Evolutionary conservation across 768 basidiomycete genomes (phyloP).

Genomic region (Rhizopogon sp.): DNA sequence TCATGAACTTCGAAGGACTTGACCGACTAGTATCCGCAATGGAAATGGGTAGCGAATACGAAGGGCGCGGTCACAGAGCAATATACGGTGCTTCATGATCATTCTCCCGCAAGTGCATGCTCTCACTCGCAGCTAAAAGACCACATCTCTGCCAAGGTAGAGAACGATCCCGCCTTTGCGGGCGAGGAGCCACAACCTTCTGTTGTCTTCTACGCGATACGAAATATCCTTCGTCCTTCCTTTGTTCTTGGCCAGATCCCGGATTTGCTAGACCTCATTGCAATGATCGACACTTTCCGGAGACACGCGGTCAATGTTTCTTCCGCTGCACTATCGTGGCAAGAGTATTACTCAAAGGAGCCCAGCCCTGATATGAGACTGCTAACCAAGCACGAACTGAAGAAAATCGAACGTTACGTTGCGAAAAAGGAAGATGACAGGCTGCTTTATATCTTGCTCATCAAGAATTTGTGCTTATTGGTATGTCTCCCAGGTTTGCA

Average conservation of each 20-base stretch:
- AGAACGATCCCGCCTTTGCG: neutral
- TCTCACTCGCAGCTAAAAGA: slow-evolving; percentile 1
- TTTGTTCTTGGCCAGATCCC: slow-evolving; percentile 27
- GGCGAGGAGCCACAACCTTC: slow-evolving; percentile 5
- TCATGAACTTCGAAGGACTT: neutral
- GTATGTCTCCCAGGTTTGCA: slow-evolving; percentile 7
- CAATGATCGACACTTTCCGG: slow-evolving; percentile 18
- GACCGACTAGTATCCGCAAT: neutral
- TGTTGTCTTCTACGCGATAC: slow-evolving; percentile 21
- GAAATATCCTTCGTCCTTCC: slow-evolving; percentile 23
- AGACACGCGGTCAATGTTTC: slow-evolving; percentile 11
- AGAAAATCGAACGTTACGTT: slow-evolving; percentile 7
- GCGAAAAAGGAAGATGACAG: slow-evolving; percentile 11
- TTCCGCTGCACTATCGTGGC: slow-evolving; percentile 20
- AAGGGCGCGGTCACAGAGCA: neutral
- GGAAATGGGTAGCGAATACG: neutral
- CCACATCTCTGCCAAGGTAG: neutral
- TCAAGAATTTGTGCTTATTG: slow-evolving; percentile 14
- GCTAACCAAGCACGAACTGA: slow-evolving; percentile 15
- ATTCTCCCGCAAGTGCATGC: neutral
- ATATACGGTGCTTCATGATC: slow-evolving; percentile 3
- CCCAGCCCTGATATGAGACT: slow-evolving; percentile 10
- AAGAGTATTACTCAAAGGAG: slow-evolving; percentile 15
- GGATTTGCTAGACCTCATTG: slow-evolving; percentile 21
- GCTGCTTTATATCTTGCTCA: slow-evolving; percentile 18